A percentile compares a stretch with the other conserved stretches of the same genome.
These are phyloP conservation scores for Wickerhamomyces sp. DNA, from an alignment of 1,139 yeast species.

Conservation along the genomic window DNA sequence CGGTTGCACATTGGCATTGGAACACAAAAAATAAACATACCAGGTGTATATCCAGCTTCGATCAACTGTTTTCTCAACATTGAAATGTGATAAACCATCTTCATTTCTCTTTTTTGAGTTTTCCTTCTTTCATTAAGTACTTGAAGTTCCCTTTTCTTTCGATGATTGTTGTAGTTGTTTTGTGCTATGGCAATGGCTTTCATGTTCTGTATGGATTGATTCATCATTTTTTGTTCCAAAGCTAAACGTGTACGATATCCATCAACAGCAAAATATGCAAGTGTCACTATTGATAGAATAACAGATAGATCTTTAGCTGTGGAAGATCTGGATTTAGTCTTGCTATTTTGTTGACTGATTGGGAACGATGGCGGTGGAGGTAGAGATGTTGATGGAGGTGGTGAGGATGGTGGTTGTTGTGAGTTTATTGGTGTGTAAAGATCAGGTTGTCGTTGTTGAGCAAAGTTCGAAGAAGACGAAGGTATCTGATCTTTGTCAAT, in stretches of 20 bases:
- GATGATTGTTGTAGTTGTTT: constrained; percentile 34
- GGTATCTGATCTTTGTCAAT: neutral
- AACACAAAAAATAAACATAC: constrained; percentile 14
- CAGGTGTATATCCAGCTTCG: constrained; percentile 50
- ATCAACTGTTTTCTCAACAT: constrained; percentile 51
- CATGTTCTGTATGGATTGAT: constrained; percentile 38
- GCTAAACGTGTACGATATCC: constrained; percentile 40
- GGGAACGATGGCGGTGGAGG: no score
- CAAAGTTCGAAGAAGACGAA: neutral
- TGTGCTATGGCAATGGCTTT: constrained; percentile 40
- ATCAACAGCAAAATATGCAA: constrained; percentile 46
- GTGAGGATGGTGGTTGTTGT: neutral
- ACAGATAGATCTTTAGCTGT: constrained; percentile 23
- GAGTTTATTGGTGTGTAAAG: no score
- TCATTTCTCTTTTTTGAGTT: constrained; percentile 46
- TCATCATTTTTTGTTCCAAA: constrained; percentile 36
- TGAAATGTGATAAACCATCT: constrained; percentile 61
- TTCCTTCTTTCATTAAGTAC: constrained; percentile 43
- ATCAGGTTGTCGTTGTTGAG: no score
- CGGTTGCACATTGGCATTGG: no score
- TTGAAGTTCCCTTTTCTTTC: constrained; percentile 44
- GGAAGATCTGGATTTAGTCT: no score
- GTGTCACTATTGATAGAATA: constrained; percentile 23
- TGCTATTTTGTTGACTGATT: no score
- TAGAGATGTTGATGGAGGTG: constrained; percentile 1